Conservation (phyloP, 352 stramenopile genomes). For the Phytopythium montanum region DNA sequence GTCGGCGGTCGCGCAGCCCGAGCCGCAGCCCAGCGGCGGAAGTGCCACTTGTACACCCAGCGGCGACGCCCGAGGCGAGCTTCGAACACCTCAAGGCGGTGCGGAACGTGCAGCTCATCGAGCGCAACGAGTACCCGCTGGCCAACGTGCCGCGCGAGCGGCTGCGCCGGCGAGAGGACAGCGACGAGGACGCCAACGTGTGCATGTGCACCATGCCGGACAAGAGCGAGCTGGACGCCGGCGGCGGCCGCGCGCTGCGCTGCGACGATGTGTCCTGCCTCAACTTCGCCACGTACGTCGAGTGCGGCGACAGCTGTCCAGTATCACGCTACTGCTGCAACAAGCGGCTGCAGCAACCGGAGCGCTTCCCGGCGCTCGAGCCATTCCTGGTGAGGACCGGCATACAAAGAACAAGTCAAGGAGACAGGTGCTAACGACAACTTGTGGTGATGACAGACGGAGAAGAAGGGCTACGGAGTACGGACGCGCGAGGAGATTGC, state of each 20-base stretch:
- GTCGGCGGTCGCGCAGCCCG: background rate
- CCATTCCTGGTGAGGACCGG: slow-evolving; percentile 46
- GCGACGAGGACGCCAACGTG: slow-evolving; percentile 35
- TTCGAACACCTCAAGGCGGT: slow-evolving; percentile 70
- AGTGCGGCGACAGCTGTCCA: slow-evolving; percentile 54
- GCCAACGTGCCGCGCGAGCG: slow-evolving; percentile 38
- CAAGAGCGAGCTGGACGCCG: slow-evolving; percentile 27
- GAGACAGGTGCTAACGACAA: background rate
- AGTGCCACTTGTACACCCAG: no score
- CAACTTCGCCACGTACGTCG: slow-evolving; percentile 88
- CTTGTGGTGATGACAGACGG: slow-evolving; percentile 24
- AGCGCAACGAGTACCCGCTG: slow-evolving; percentile 74
- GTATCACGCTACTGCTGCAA: slow-evolving; percentile 56
- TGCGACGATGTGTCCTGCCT: slow-evolving; percentile 86
- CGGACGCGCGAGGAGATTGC: slow-evolving; percentile 57
- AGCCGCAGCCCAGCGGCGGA: background rate
- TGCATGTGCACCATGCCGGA: slow-evolving; percentile 63
- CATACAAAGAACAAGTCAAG: background rate
- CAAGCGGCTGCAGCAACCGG: slow-evolving; percentile 69
- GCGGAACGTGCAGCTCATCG: slow-evolving; percentile 56
- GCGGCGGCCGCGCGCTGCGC: slow-evolving; percentile 21
- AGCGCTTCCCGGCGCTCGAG: slow-evolving; percentile 61
- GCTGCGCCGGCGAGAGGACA: slow-evolving; percentile 32
- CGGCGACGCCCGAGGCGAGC: slow-evolving; percentile 8
- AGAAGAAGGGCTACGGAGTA: slow-evolving; percentile 86